These are phyloP conservation scores for Berkeleyomyces rouxiae DNA, from an alignment of 2,329 filamentous ascomycete genomes.

Conservation along the genomic window DNA sequence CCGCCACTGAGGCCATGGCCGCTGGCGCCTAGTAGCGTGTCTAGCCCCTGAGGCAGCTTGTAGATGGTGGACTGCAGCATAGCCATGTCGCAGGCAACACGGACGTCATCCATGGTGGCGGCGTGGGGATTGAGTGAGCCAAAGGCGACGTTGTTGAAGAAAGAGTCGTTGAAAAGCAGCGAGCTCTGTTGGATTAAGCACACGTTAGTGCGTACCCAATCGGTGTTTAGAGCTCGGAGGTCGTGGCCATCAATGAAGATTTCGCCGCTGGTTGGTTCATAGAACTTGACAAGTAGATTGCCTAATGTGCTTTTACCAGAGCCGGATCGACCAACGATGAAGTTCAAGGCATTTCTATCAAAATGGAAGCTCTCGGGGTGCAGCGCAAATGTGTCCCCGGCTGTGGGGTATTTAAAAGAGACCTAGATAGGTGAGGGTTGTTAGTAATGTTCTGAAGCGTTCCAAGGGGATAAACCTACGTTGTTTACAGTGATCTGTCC, in stretches of 20 bases:
- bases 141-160: conserved; percentile 63
- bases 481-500: neutral
- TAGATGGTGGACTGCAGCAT: conserved; percentile 52
- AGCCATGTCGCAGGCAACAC: conserved; percentile 46
- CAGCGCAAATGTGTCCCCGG: conserved; percentile 43
- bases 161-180: conserved; percentile 59
- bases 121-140: conserved; percentile 35
- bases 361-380: conserved; percentile 50
- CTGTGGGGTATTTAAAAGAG: conserved; percentile 64
- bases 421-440: conserved; percentile 31
- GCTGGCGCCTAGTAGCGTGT: conserved; percentile 49
- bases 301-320: conserved; percentile 54
- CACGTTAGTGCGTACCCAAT: conserved; percentile 63
- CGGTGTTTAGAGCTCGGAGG: conserved; percentile 42
- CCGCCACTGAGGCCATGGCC: conserved; percentile 70
- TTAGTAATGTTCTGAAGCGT: neutral
- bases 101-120: conserved; percentile 35
- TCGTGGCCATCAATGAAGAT: conserved; percentile 52
- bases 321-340: conserved; percentile 40
- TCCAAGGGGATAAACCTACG: neutral
- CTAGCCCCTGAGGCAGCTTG: conserved; percentile 49
- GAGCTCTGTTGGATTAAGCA: conserved; percentile 72
- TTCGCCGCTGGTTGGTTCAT: conserved; percentile 45
- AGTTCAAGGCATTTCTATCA: conserved; percentile 25
- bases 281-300: conserved; percentile 64